Evolutionary conservation across 1,284 basidiomycete species (phyloP), one percentile per base, ranked within the genome.

Genomic region (Ustilago nuda): DNA sequence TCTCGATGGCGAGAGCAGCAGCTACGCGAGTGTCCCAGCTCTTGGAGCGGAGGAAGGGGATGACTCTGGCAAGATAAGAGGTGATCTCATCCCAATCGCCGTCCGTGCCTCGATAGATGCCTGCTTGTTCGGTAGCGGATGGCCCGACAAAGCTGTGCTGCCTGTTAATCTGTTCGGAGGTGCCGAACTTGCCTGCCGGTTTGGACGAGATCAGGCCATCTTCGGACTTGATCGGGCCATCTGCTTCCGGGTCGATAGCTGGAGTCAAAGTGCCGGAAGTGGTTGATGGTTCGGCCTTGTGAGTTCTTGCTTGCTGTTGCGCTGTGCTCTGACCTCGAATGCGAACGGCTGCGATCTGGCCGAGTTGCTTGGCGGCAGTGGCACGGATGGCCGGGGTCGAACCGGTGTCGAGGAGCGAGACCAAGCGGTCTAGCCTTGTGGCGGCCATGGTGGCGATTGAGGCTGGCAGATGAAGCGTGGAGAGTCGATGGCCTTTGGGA

Each of bases 291-390:
- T 76, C 57, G 43, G 39, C 30, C 19, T 72, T 69, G 23, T 54
- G 50, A 3, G 69, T 61, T 46, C 66, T 39, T 19, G 72, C 19
- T 15, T 67, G 72, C 8, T 75, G 63, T 32, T 75, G 62, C n/a
- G 68, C 50, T 32, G 79, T 73, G 61, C 71, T 72, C 32, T 73
- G 72, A 35, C 72, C 72, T 65, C 80, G 89, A 90, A 81, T 91
- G 90, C 74, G 81, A 27, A 77, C 73, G 11, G 81, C 80, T 3
- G 94, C 94, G 65, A 96, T 89, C 81, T 95, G 93, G 1, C 94
- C 95, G 50, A 97, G 89, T 86, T 97, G 95, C 83, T 93, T 94
- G 9, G 94, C 94, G 4, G 95, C 94, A 17, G 94, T 95, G 72
- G 91, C 91, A 83, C 94, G 90, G 68, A 96, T 92, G 55, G 93